Evolutionary conservation across 2,329 filamentous ascomycete genomes (phyloP).

Genomic region (Verruconis gallopava): DNA sequence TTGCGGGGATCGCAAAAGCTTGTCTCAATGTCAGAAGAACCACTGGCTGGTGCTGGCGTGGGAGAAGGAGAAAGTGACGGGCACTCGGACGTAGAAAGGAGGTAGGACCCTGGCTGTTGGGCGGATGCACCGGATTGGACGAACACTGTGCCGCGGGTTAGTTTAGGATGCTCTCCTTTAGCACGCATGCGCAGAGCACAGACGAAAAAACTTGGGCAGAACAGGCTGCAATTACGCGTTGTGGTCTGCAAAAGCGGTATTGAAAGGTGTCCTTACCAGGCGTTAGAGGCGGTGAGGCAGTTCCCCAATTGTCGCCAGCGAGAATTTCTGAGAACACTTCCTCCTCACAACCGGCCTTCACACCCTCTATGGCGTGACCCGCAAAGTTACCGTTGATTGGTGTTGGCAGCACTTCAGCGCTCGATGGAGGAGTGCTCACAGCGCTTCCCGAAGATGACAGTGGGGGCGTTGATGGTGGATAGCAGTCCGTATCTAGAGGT

Average conservation of each 20-base stretch:
- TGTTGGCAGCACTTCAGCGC: constrained; percentile 65
- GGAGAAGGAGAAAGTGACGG: constrained; percentile 78
- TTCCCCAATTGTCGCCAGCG: constrained; percentile 52
- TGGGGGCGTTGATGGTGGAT: constrained; percentile 69
- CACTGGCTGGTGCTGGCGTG: constrained; percentile 46
- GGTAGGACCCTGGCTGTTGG: constrained; percentile 49
- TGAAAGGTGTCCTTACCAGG: constrained; percentile 64
- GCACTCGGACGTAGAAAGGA: constrained; percentile 48
- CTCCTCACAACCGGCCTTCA: constrained; percentile 49
- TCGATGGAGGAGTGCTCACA: constrained; percentile 70
- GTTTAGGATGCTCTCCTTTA: not conserved
- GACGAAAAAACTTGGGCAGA: not conserved
- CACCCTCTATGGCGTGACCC: constrained; percentile 22
- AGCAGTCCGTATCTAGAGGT: constrained; percentile 63
- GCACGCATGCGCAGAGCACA: not conserved
- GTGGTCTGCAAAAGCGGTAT: no score
- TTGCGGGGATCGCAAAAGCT: constrained; percentile 89
- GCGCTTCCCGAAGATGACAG: constrained; percentile 75
- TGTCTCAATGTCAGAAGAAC: constrained; percentile 57
- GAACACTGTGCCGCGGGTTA: constrained; percentile 37
- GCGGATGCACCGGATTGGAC: constrained; percentile 37
- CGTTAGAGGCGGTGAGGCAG: constrained; percentile 72
- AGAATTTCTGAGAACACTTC: constrained; percentile 61
- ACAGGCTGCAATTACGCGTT: not conserved
- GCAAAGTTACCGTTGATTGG: constrained; percentile 72